Percentiles rank a stretch among this genome's conserved stretches.
Conservation (phyloP, 768 basidiomycete species). For the Tephrocybe sp. region DNA sequence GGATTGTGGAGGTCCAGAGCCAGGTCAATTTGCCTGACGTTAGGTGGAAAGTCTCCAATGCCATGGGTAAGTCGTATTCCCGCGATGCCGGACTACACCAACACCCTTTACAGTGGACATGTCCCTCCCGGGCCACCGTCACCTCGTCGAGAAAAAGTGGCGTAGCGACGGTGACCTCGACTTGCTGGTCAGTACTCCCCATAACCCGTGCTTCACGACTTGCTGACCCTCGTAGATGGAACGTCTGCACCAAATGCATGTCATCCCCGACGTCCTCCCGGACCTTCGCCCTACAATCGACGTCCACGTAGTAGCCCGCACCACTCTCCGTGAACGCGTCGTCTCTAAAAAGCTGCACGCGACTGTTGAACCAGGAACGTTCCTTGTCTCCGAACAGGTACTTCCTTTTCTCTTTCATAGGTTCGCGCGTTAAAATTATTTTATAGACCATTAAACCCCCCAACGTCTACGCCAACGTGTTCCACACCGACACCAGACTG, state of each 20-base stretch:
- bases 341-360: constrained; percentile 33
- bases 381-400: constrained; percentile 68
- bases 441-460: constrained; percentile 66
- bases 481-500: constrained; percentile 75
- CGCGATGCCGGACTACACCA: no score
- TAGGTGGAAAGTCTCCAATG: constrained; percentile 76
- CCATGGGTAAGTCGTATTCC: constrained; percentile 58
- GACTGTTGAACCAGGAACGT: constrained; percentile 71
- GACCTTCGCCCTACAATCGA: constrained; percentile 72
- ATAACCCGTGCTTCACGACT: not conserved
- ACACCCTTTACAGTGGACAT: constrained; percentile 72
- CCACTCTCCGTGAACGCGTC: constrained; percentile 29
- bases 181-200: constrained; percentile 64
- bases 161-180: constrained; percentile 82
- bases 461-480: constrained; percentile 69
- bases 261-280: constrained; percentile 86
- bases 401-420: constrained; percentile 17
- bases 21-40: constrained; percentile 83
- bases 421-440: not conserved
- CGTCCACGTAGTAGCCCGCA: constrained; percentile 57
- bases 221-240: constrained; percentile 66
- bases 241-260: constrained; percentile 86
- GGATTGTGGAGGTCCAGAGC: constrained; percentile 75
- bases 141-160: constrained; percentile 84
- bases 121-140: constrained; percentile 69